Evolutionary conservation across 805 yeast genomes (phyloP).

Genomic region (Pichia membranifaciens): DNA sequence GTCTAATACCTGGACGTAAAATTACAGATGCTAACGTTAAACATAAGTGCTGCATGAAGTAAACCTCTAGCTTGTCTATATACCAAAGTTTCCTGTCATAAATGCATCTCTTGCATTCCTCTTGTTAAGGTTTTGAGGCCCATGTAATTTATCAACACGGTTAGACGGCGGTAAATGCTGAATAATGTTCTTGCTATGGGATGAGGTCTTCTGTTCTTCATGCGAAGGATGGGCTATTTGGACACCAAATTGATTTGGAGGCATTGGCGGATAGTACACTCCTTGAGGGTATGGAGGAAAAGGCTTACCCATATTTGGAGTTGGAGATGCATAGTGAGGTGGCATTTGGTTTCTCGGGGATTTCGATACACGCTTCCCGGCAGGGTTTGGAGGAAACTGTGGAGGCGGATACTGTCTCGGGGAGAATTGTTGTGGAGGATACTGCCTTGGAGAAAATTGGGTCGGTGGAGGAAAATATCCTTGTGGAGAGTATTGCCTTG

Average conservation of each 20-base stretch:
- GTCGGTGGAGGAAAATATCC: neutral
- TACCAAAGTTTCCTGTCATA: slow-evolving; percentile 63
- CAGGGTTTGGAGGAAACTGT: too few relatives aligned
- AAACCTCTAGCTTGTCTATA: slow-evolving; percentile 28
- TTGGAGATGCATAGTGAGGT: neutral
- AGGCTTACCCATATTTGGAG: neutral
- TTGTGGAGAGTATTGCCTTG: neutral
- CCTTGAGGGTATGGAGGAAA: neutral
- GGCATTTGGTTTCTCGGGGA: neutral
- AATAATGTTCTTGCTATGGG: slow-evolving; percentile 38
- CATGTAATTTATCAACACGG: slow-evolving; percentile 42
- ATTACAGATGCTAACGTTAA: neutral
- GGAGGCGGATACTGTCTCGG: neutral
- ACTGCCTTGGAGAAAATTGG: slow-evolving; percentile 3
- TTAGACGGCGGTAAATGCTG: slow-evolving; percentile 42
- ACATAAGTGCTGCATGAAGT: neutral
- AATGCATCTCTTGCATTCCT: slow-evolving; percentile 59
- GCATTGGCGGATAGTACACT: neutral
- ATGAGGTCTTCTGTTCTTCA: neutral
- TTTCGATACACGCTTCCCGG: too few relatives aligned
- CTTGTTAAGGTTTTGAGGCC: slow-evolving; percentile 39
- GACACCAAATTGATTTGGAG: neutral
- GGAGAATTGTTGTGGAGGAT: slow-evolving; percentile 3
- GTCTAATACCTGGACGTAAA: neutral
- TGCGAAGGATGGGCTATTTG: neutral